Evolutionary conservation across 2,329 filamentous ascomycete species (phyloP), one percentile per base, ranked within the genome.

Genomic region (Penicillium psychrosexuale): DNA sequence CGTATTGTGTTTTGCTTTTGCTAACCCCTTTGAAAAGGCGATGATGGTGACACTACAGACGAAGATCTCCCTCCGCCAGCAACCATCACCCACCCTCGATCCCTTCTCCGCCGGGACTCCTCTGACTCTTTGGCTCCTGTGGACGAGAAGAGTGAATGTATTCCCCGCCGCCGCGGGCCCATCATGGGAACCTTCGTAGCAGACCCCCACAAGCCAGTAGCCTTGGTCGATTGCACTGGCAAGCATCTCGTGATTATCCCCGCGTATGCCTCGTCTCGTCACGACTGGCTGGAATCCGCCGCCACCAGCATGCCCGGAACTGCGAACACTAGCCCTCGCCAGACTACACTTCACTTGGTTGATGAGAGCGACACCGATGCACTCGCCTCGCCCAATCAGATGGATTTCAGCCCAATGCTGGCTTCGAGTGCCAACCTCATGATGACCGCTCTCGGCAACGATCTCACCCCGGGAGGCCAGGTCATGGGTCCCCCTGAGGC

Each of bases 401-500:
- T 59, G 8, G 69, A 72, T 46, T 61, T 74, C 46, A 75, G 73
- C 49, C 84, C 86, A 15, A 84, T 89, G 66, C 75, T 88, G 57
- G 84, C 80, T 68, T 86, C 88, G 56, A 83, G 85, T 17, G 85
- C 86, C 53, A 88, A 90, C 56, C 81, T 92, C 61, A 91, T 92
- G 88, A 85, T 92, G 75, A 87, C 86, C 46, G 87, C 86, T 63
- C 85, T 91, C 75, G 75, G 76, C 22, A 79, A 77, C 50, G 75
- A 79, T 40, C 71, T 75, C 51, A 71, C 75, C 24, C 74, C 79
- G 36, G 76, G 74, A 60, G 84, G 83, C 5, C 85, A 89, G 66
- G 80, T 84, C n/a, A 80, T 90, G 66, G 88, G 88, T 1, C 87
- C 88, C 2, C 81, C 85, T 0, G 88, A 91, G 72, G 87, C 88